Conservation (phyloP, 768 basidiomycete genomes). For the Tephrocybe sp. region DNA sequence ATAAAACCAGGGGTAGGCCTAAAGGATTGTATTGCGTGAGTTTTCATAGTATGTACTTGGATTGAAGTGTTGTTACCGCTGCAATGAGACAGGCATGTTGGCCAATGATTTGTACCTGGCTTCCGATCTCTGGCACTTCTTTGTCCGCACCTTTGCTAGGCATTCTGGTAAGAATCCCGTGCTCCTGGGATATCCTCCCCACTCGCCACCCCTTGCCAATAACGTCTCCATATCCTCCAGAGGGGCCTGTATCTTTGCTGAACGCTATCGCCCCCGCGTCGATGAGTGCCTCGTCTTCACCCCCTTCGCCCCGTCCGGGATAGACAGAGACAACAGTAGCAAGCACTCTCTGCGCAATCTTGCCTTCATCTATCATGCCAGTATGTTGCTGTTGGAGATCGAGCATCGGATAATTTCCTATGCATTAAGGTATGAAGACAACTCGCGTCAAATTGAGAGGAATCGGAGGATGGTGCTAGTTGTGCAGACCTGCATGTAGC, state of each 20-base stretch:
- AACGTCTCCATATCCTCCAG: constrained; percentile 70
- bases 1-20: constrained; percentile 81
- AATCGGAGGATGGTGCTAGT: too few relatives aligned
- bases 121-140: constrained; percentile 51
- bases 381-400: constrained; percentile 87
- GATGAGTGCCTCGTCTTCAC: constrained; percentile 71
- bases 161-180: constrained; percentile 58
- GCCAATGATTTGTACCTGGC: constrained; percentile 70
- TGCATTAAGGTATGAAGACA: constrained; percentile 1
- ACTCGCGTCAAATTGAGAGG: not conserved
- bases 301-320: constrained; percentile 60
- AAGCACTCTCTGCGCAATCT: constrained; percentile 68
- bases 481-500: constrained; percentile 69
- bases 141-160: constrained; percentile 24
- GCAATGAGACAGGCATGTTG: constrained; percentile 87
- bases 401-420: constrained; percentile 80
- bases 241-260: constrained; percentile 83
- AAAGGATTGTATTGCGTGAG: not conserved
- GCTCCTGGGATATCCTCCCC: constrained; percentile 73
- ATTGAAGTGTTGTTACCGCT: constrained; percentile 40
- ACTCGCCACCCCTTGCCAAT: constrained; percentile 65
- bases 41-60: not conserved
- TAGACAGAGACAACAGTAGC: constrained; percentile 82
- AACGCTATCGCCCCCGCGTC: constrained; percentile 87
- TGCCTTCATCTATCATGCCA: constrained; percentile 50